Evolutionary conservation across 2,329 filamentous ascomycete species (phyloP), one percentile per base, ranked within the genome.

Genomic region (Ophiognomonia clavigignenti-juglandacearum): DNA sequence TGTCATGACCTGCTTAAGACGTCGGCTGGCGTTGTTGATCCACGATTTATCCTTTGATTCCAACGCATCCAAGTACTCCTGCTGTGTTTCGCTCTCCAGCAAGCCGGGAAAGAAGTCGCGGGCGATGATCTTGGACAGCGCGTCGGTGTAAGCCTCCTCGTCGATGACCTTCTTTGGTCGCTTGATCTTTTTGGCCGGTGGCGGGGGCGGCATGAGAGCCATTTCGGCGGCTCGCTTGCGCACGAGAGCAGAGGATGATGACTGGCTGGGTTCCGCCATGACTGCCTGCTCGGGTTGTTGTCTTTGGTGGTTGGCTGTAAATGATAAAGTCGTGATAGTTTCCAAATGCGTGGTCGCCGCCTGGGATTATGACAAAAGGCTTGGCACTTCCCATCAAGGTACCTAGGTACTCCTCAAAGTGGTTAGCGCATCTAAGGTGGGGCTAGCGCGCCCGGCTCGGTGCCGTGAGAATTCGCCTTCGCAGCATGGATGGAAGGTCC

Each of bases 21-120:
- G 80, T 37, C 81, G 79, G 40, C 86, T 82, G 5, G 90, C 90
- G 56, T 83, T 89, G 14, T 82, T 77, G 53, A 97, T 96, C 92
- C 93, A 97, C 56, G 80, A 77, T 42, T 78, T 71, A 65, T 98
- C 84, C 48, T 85, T 85, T 14, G 91, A 95, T 8, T 95, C 90
- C 8, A 97, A 69, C 0, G 93, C 93, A 59, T 95, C 85, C 24
- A 98, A 74, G 57, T 96, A 97, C 59, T 98, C 93, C 62, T 90
- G 84, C 64, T 96, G 90, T 1, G 85, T 85, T 58, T 95, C 83
- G 13, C 83, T 84, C 63, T 97, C 90, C 4, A 91, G 71, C 0
- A 98, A 75, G 0, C 92, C 93, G 0, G 93, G 93, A 60, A 97
- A 98, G 72, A 95, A 98, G 72, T 98, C 93, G 55, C 93, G 83